Evolutionary conservation across 129 eudicot genomes (phyloP).

Genomic region (Lactuca sativa): DNA sequence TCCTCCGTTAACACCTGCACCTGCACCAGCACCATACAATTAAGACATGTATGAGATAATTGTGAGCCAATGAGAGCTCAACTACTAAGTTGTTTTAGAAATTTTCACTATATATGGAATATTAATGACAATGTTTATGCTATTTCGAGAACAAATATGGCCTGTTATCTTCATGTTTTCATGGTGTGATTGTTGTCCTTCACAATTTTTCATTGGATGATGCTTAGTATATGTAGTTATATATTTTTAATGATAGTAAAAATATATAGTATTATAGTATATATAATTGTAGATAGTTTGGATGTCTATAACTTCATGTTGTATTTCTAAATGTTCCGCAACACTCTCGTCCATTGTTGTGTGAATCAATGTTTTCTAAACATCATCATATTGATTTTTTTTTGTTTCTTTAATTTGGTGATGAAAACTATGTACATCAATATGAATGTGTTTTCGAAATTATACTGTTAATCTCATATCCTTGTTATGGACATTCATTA

Average conservation of each 20-base stretch:
- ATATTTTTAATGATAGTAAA: no score
- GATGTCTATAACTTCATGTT: neutral
- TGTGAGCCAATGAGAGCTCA: neutral
- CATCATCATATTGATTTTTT: neutral
- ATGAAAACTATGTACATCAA: no score
- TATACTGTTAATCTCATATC: neutral
- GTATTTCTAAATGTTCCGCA: neutral
- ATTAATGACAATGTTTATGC: neutral
- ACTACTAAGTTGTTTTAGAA: slow-evolving; percentile 1
- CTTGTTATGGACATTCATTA: neutral
- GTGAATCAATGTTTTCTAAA: neutral
- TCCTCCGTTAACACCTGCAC: slow-evolving; percentile 16
- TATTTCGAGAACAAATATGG: neutral
- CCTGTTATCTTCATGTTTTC: neutral
- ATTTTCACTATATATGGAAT: neutral
- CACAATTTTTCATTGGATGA: neutral
- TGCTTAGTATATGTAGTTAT: no score
- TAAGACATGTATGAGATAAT: slow-evolving; percentile 2
- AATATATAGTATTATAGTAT: no score
- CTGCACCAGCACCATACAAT: neutral
- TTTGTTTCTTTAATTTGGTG: neutral
- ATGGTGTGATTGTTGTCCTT: neutral
- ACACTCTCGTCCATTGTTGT: neutral
- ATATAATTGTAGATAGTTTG: neutral
- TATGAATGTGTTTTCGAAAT: neutral